Evolutionary conservation across 2,329 filamentous ascomycete genomes (phyloP), one percentile per base, ranked within the genome.

Genomic region (Neofusicoccum ribis): DNA sequence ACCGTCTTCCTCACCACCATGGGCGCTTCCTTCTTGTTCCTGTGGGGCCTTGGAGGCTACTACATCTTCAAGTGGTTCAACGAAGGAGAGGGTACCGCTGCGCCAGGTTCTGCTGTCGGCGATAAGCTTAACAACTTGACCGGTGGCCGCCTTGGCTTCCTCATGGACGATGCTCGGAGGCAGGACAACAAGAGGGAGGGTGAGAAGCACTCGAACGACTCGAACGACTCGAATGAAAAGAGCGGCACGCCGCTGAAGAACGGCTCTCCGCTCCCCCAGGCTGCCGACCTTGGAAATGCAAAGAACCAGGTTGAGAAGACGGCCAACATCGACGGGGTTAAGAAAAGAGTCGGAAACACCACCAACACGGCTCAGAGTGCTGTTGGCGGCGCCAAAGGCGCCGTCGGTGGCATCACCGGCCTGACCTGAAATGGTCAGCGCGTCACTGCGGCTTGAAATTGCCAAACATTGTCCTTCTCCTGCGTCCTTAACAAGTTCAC

Each of bases 1-100:
- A 85, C 87, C 0, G 78, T 94, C 43, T 85, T 91, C 75, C 75
- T 91, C 67, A 88, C 89, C 2, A 86, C 84, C 12, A 83, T 83
- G 54, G 75, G 88, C 23, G 90, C 86, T 5, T 78, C 88, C 0
- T 83, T 89, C 66, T 77, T 89, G 67, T 94, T 91, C 86, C 77
- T 85, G 17, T 91, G 88, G 87, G 87, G 84, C 7, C 78, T 90
- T 8, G 85, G 82, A 14, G 84, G 83, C 54, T 93, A 88, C 73
- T 76, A 81, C 67, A 70, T 83, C 46, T 72, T 83, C 43, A 78
- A 78, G 59, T 80, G 78, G 78, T 70, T 76, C 70, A 77, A 75
- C 68, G 68, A 73, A n/a, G 71, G 72, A 43, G 65, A 68, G 3
- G 52, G 47, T 1, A 68, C 71, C 7, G 71, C 74, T 14, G 70